phyloP scores from a whole-genome alignment of 495 filamentous ascomycete species.

The Platismatia glauca region DNA sequence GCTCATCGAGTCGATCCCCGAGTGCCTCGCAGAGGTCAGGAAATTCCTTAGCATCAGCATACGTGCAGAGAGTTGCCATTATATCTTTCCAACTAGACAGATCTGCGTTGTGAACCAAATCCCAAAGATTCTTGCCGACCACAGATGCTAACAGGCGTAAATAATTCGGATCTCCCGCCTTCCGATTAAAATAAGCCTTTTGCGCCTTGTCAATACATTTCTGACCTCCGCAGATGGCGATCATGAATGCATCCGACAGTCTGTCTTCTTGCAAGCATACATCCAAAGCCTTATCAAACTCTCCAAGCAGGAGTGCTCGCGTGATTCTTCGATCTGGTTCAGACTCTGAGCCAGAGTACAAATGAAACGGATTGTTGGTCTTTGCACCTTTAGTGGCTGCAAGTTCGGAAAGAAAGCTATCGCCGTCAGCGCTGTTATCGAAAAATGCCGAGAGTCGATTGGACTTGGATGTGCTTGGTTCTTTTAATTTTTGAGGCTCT shows the following conservation, averaged over 20 bases:
- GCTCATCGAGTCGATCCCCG: slow-evolving; percentile 81
- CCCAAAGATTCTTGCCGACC: slow-evolving; percentile 95
- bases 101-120: slow-evolving; percentile 93
- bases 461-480: slow-evolving; percentile 41
- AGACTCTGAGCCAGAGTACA: slow-evolving; percentile 71
- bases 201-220: slow-evolving; percentile 92
- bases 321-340: slow-evolving; percentile 82
- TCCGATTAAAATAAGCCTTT: slow-evolving; percentile 78
- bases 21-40: slow-evolving; percentile 93
- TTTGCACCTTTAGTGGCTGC: slow-evolving; percentile 69
- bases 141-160: slow-evolving; percentile 83
- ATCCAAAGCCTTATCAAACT: slow-evolving; percentile 84
- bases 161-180: slow-evolving; percentile 78
- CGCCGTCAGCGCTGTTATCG: slow-evolving; percentile 63
- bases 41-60: slow-evolving; percentile 83
- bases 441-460: slow-evolving; percentile 75
- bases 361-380: slow-evolving; percentile 79
- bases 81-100: slow-evolving; percentile 91
- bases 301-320: slow-evolving; percentile 72
- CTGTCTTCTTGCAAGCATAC: slow-evolving; percentile 80
- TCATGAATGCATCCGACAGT: slow-evolving; percentile 94
- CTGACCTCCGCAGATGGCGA: slow-evolving; percentile 93
- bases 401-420: slow-evolving; percentile 70
- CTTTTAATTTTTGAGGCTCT: slow-evolving; percentile 35
- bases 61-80: slow-evolving; percentile 91